Evolutionary conservation across 345 rosid genomes (phyloP).

Genomic region (Jatropha curcas): DNA sequence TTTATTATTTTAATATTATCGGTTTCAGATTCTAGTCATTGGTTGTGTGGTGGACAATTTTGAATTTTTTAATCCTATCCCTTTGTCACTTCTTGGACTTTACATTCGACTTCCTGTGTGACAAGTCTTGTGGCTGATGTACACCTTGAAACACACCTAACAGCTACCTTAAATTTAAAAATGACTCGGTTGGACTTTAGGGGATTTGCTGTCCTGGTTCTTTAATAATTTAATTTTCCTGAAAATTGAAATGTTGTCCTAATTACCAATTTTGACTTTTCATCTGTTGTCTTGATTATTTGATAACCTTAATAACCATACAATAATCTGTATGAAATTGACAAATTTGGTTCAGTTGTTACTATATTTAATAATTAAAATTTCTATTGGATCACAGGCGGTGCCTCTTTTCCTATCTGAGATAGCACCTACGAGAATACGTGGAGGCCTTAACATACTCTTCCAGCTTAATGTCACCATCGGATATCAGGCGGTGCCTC

Average conservation of each 20-base stretch:
- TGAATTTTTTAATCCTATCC: conserved; percentile 26
- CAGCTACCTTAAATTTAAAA: not conserved
- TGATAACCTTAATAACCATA: too few species aligned
- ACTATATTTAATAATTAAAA: not conserved
- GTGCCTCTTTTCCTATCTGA: conserved; percentile 94
- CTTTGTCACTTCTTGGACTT: conserved; percentile 11
- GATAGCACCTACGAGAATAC: conserved; percentile 90
- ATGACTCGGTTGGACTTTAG: not conserved
- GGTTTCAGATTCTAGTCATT: conserved; percentile 4
- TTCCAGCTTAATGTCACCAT: conserved; percentile 95
- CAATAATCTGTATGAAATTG: not conserved
- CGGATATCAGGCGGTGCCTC: conserved; percentile 70
- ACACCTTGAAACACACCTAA: not conserved
- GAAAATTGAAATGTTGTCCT: too few species aligned
- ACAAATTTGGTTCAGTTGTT: not conserved
- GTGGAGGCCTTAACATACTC: conserved; percentile 88
- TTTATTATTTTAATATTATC: conserved; percentile 1
- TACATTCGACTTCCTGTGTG: conserved; percentile 13
- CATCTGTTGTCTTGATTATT: too few species aligned
- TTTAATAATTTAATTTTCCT: too few species aligned
- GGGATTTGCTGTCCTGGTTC: not conserved
- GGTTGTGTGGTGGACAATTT: conserved; percentile 7
- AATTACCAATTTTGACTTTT: too few species aligned
- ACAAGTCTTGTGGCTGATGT: conserved; percentile 2
- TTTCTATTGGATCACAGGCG: conserved; percentile 45